Evolutionary conservation across 495 filamentous ascomycete genomes (phyloP).

Genomic region (Neohortaea acidophila): DNA sequence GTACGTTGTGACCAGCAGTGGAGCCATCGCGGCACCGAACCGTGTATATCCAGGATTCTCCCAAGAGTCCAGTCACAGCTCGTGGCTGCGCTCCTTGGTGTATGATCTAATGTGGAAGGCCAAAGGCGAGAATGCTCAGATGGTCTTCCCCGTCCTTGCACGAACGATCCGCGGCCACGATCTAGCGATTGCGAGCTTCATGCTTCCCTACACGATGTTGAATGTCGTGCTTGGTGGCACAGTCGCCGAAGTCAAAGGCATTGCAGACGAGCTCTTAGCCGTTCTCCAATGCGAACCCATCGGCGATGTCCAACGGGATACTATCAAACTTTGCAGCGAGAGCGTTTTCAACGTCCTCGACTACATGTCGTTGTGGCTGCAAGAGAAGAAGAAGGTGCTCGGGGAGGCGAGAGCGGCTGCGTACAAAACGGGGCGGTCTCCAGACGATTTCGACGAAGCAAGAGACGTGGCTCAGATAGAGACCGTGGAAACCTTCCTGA

Average conservation of each 20-base stretch:
- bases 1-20: constrained; percentile 50
- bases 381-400: constrained; percentile 52
- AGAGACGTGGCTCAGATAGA: constrained; percentile 37
- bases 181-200: constrained; percentile 64
- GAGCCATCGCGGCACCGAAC: constrained; percentile 32
- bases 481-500: constrained; percentile 46
- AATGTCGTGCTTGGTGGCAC: constrained; percentile 62
- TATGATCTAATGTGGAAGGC: constrained; percentile 65
- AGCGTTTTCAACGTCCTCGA: constrained; percentile 82
- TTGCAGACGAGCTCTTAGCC: constrained; percentile 52
- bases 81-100: constrained; percentile 67
- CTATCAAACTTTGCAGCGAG: constrained; percentile 70
- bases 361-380: constrained; percentile 79
- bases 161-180: constrained; percentile 72
- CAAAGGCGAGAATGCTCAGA: constrained; percentile 48
- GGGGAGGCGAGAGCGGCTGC: constrained; percentile 21
- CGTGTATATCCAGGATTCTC: constrained; percentile 66
- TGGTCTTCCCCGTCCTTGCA: constrained; percentile 65
- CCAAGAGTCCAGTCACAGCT: constrained; percentile 45
- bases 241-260: constrained; percentile 46
- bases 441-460: constrained; percentile 24
- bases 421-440: constrained; percentile 19
- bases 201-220: constrained; percentile 69
- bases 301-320: constrained; percentile 43
- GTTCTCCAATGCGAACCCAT: constrained; percentile 43